Conservation (phyloP, 2,329 filamentous ascomycete genomes). For the Beauveria bassiana region DNA sequence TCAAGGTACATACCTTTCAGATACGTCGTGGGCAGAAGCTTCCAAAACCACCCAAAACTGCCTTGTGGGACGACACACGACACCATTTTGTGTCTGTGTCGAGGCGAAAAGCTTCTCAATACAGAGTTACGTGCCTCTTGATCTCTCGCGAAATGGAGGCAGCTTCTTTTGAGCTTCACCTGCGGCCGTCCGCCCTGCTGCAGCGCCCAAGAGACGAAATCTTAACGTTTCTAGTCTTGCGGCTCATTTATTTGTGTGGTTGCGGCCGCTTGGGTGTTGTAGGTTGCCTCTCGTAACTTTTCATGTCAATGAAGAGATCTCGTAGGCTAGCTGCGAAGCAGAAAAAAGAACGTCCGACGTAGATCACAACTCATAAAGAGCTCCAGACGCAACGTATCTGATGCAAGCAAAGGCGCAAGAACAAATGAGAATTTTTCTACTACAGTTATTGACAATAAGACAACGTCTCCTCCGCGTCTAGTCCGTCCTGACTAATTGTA, state of each 20-base stretch:
- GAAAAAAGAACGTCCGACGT: too few species aligned
- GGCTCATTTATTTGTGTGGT: not conserved
- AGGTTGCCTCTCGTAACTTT: not conserved
- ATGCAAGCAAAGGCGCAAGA: not conserved
- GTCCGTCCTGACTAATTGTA: conserved; percentile 36
- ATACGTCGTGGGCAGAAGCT: not conserved
- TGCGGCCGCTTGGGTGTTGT: not conserved
- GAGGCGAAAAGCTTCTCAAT: not conserved
- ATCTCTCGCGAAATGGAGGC: not conserved
- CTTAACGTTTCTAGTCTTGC: not conserved
- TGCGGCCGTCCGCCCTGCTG: not conserved
- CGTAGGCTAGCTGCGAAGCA: not conserved
- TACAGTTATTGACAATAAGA: conserved; percentile 39
- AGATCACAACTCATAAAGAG: not conserved
- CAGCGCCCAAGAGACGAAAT: not conserved
- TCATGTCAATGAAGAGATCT: not conserved
- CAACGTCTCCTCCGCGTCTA: conserved; percentile 30
- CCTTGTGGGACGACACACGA: conserved; percentile 8
- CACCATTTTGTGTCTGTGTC: not conserved
- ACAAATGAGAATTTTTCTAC: conserved; percentile 29
- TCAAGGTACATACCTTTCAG: not conserved
- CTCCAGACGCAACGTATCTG: not conserved
- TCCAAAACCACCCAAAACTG: conserved; percentile 8
- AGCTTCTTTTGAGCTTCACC: not conserved
- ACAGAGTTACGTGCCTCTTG: not conserved